These are phyloP conservation scores for Suhomyces sp. DNA, from an alignment of 805 yeast genomes.

Conservation along the genomic window DNA sequence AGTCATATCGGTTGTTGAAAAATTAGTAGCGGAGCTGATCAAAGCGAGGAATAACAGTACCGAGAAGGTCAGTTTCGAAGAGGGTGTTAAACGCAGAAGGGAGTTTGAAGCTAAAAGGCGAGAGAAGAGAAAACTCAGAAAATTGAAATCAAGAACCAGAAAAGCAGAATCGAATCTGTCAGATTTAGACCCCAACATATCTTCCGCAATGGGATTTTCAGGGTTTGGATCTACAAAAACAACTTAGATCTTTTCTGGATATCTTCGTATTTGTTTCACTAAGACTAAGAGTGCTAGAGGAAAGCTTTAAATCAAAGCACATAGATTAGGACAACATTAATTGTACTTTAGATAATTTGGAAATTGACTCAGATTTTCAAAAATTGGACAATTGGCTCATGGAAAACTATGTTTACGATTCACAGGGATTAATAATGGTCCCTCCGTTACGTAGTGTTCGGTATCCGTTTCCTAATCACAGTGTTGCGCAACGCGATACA, in stretches of 20 bases:
- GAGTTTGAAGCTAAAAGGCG: slow-evolving; percentile 35
- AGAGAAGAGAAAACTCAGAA: slow-evolving; percentile 25
- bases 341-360: neutral
- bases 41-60: slow-evolving; percentile 7
- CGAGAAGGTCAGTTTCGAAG: slow-evolving; percentile 22
- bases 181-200: slow-evolving; percentile 8
- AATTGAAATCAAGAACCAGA: slow-evolving; percentile 14
- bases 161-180: slow-evolving; percentile 12
- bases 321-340: neutral
- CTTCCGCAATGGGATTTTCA: slow-evolving; percentile 55
- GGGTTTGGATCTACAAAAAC: slow-evolving; percentile 52
- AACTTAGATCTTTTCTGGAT: neutral
- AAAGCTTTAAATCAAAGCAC: neutral
- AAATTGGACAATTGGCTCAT: neutral
- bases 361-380: neutral
- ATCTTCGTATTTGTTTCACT: neutral
- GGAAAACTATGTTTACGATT: neutral
- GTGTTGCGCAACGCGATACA: neutral
- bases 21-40: slow-evolving; percentile 25
- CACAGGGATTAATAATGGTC: neutral
- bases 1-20: slow-evolving; percentile 29
- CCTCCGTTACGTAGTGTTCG: neutral
- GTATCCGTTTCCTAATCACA: neutral
- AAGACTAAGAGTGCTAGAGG: neutral
- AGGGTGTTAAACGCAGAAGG: slow-evolving; percentile 39